These are phyloP conservation scores for Rhizopogon salebrosus DNA, from an alignment of 768 basidiomycete genomes.

Conservation along the genomic window DNA sequence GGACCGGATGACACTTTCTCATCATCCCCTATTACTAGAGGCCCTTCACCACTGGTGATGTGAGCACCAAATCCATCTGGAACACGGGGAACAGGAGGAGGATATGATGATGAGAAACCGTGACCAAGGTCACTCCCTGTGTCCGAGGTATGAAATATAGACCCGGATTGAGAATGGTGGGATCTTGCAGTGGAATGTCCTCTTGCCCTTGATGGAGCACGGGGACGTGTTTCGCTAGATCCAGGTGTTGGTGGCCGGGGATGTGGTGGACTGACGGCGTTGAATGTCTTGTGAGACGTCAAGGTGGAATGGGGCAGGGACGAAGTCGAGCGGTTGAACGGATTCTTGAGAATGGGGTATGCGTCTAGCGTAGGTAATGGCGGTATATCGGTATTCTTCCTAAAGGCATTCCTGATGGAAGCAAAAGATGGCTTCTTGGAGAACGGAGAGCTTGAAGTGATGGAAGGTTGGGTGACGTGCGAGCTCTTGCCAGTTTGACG, in stretches of 20 bases:
- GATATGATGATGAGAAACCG: constrained; percentile 43
- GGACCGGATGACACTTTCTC: constrained; percentile 67
- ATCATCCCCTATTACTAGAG: constrained; percentile 52
- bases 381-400: constrained; percentile 62
- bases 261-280: constrained; percentile 45
- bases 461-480: constrained; percentile 69
- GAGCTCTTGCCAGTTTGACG: constrained; percentile 48
- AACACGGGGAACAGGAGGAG: constrained; percentile 76
- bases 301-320: constrained; percentile 54
- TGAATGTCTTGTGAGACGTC: constrained; percentile 33
- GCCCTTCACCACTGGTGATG: constrained; percentile 44
- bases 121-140: constrained; percentile 65
- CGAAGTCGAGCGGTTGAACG: constrained; percentile 78
- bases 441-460: constrained; percentile 46
- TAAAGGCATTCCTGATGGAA: constrained; percentile 84
- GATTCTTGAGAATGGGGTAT: constrained; percentile 72
- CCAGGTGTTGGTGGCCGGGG: constrained; percentile 59
- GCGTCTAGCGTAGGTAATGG: constrained; percentile 72
- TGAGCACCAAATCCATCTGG: constrained; percentile 53
- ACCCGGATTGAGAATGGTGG: constrained; percentile 73
- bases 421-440: constrained; percentile 82
- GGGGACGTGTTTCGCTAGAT: constrained; percentile 36
- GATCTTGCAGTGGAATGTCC: constrained; percentile 64
- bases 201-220: constrained; percentile 40
- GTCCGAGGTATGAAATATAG: constrained; percentile 67